Percentiles rank a stretch among this genome's conserved stretches.
These are phyloP conservation scores for Tetrapisispora fleetii DNA, from an alignment of 805 yeast genomes.

Conservation along the genomic window DNA sequence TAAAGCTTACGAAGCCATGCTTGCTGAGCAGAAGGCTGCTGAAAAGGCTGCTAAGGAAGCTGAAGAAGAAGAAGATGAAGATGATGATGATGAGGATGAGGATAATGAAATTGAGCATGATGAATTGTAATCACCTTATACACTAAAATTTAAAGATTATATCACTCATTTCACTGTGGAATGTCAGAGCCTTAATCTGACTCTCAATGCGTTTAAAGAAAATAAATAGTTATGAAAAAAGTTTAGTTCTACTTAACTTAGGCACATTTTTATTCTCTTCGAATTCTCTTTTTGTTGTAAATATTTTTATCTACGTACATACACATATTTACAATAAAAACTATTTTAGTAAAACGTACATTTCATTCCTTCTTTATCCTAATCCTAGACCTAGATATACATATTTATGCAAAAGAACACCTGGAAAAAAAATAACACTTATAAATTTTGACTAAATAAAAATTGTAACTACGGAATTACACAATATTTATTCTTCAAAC, in stretches of 20 bases:
- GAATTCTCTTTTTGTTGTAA: not conserved
- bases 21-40: conserved; percentile 9
- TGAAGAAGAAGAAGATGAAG: conserved; percentile 20
- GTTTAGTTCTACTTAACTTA: too few relatives aligned
- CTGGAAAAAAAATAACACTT: too few relatives aligned
- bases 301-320: not conserved
- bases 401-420: too few relatives aligned
- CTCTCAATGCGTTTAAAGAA: not conserved
- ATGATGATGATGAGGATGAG: not conserved
- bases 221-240: not conserved
- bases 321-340: not conserved
- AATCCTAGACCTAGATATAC: too few relatives aligned
- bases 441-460: too few relatives aligned
- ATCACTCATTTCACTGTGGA: not conserved
- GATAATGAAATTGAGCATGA: conserved; percentile 17
- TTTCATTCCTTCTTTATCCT: not conserved
- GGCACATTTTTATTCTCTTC: too few relatives aligned
- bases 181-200: not conserved
- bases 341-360: too few relatives aligned
- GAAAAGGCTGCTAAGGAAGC: conserved; percentile 11
- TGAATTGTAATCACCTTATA: conserved; percentile 16
- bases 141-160: not conserved
- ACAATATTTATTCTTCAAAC: too few relatives aligned
- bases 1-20: conserved; percentile 21
- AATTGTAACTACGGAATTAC: too few relatives aligned